Percentiles rank a stretch among this genome's conserved stretches.
Evolutionary conservation across 495 filamentous ascomycete genomes (phyloP).

Genomic region (Lepidopterella palustris): DNA sequence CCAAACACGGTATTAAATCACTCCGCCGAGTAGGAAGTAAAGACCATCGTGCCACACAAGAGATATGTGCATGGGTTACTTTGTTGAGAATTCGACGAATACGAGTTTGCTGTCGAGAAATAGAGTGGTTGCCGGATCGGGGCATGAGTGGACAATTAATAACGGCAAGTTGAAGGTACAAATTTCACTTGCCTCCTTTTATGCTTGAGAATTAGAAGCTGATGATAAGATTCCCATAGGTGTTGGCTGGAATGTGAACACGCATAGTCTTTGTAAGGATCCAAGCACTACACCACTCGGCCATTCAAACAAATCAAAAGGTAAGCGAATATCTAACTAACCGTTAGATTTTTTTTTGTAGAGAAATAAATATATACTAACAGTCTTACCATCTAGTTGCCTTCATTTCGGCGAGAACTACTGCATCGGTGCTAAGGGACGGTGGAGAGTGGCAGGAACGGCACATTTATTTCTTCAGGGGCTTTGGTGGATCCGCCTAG

Average conservation of each 20-base stretch:
- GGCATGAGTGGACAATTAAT: neutral
- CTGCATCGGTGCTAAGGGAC: neutral
- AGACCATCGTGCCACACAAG: neutral
- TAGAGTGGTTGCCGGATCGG: neutral
- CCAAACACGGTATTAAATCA: neutral
- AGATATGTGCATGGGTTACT: neutral
- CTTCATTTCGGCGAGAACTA: neutral
- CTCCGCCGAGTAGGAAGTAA: neutral
- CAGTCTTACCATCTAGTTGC: neutral
- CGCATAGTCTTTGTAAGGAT: no score
- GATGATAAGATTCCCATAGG: neutral
- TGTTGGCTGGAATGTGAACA: slow-evolving; percentile 1
- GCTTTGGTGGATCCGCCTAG: neutral
- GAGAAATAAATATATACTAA: no score
- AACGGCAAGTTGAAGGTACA: neutral
- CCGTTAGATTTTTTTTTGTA: no score
- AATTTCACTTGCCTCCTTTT: neutral
- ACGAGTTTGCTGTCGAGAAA: neutral
- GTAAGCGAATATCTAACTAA: no score
- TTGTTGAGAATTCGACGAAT: neutral
- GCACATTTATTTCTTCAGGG: neutral
- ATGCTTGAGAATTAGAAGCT: neutral
- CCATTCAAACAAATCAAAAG: no score
- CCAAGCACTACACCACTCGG: no score
- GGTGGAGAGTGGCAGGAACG: neutral